Conservation (phyloP, 2,329 filamentous ascomycete species). For the Colletotrichum nymphaeae region DNA sequence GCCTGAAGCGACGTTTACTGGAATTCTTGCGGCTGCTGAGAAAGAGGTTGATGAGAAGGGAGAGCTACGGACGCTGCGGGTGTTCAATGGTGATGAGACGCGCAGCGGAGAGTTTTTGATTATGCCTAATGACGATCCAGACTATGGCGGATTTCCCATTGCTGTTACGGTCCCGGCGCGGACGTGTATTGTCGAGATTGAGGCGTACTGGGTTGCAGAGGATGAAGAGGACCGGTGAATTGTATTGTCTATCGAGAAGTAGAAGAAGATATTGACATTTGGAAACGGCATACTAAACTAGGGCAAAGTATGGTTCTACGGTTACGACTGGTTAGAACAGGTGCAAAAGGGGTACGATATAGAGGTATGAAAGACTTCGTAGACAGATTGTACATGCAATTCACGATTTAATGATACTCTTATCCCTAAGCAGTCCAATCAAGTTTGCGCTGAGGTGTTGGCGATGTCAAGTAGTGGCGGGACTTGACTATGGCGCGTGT, state of each 20-base stretch:
- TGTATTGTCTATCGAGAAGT: neutral
- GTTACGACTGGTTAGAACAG: neutral
- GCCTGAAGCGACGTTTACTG: conserved; percentile 48
- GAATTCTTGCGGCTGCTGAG: conserved; percentile 50
- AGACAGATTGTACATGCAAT: neutral
- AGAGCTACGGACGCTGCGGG: conserved; percentile 44
- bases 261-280: neutral
- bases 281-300: neutral
- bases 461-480: neutral
- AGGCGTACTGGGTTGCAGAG: conserved; percentile 49
- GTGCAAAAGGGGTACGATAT: neutral
- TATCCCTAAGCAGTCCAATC: neutral
- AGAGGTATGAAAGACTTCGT: neutral
- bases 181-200: conserved; percentile 58
- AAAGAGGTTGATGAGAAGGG: conserved; percentile 49
- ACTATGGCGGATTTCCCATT: conserved; percentile 68
- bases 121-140: conserved; percentile 67
- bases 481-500: neutral
- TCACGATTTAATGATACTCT: neutral
- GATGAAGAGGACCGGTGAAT: conserved; percentile 39
- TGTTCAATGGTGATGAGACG: conserved; percentile 55
- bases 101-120: conserved; percentile 57
- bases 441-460: neutral
- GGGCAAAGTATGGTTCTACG: neutral
- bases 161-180: conserved; percentile 63